A percentile compares a stretch with the other conserved stretches of the same genome.
These are phyloP conservation scores for Pseudonitzschia pungens DNA, from an alignment of 108 stramenopile genomes.

Conservation along the genomic window DNA sequence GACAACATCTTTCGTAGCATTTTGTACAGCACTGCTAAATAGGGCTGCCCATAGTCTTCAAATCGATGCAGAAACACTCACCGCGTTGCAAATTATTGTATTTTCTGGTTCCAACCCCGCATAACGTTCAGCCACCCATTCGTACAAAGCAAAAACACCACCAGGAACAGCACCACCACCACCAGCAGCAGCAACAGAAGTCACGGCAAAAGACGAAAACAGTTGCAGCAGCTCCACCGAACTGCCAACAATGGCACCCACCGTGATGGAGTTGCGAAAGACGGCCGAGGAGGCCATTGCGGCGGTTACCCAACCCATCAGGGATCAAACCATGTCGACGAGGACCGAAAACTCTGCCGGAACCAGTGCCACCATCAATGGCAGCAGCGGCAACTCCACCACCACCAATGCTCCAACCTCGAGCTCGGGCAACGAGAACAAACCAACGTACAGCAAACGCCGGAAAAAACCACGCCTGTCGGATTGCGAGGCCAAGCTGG, in stretches of 20 bases:
- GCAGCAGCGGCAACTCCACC: not conserved
- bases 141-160: not conserved
- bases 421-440: slow-evolving; percentile 9
- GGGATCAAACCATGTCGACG: slow-evolving; percentile 1
- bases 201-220: slow-evolving; percentile 1
- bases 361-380: not conserved
- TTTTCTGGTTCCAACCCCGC: not conserved
- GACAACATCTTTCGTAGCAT: too few relatives aligned
- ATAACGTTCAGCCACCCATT: not conserved
- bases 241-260: slow-evolving; percentile 6
- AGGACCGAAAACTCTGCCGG: not conserved
- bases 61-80: not conserved
- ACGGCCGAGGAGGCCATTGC: slow-evolving; percentile 55
- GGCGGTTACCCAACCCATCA: slow-evolving; percentile 36
- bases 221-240: not conserved
- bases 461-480: slow-evolving; percentile 53
- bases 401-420: too few relatives aligned
- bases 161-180: not conserved
- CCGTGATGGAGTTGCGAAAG: slow-evolving; percentile 32
- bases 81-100: not conserved
- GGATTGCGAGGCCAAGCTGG: slow-evolving; percentile 56
- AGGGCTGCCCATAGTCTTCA: too few relatives aligned
- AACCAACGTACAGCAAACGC: slow-evolving; percentile 43
- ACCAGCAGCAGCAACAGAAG: not conserved
- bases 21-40: too few relatives aligned